Conservation (phyloP, 768 basidiomycete genomes). For the Mycena amicta region DNA sequence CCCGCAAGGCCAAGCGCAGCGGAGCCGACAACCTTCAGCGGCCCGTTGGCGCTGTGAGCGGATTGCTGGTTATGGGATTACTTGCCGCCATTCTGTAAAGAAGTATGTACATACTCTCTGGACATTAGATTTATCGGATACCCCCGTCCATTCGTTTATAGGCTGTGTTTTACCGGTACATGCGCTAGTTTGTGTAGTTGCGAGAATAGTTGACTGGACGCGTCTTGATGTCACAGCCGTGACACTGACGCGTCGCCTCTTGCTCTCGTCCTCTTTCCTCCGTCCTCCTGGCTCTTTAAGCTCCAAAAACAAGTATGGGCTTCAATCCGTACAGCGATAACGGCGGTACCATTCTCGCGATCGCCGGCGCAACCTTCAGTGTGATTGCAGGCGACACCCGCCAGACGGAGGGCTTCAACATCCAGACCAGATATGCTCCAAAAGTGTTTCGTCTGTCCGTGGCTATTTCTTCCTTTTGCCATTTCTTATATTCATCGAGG, state of each 20-base stretch:
- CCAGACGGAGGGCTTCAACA: slow-evolving; percentile 95
- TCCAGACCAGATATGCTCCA: slow-evolving; percentile 96
- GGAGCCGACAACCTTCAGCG: slow-evolving; percentile 12
- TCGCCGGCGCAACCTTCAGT: slow-evolving; percentile 90
- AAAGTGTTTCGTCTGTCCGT: slow-evolving; percentile 93
- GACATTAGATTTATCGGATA: slow-evolving; percentile 1
- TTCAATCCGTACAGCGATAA: slow-evolving; percentile 94
- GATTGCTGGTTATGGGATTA: slow-evolving; percentile 12
- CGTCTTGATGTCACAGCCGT: no score
- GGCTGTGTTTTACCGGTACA: neutral
- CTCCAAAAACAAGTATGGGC: slow-evolving; percentile 57
- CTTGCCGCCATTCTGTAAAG: slow-evolving; percentile 15
- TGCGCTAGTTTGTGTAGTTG: neutral
- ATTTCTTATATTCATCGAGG: slow-evolving; percentile 41
- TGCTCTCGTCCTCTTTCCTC: neutral
- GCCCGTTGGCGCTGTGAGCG: slow-evolving; percentile 11
- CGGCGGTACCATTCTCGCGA: slow-evolving; percentile 94
- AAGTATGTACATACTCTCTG: neutral
- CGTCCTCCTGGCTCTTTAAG: no score
- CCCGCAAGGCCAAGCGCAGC: slow-evolving; percentile 16
- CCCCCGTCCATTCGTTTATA: neutral
- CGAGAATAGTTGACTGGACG: no score
- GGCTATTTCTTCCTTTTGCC: slow-evolving; percentile 1
- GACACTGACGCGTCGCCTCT: neutral
- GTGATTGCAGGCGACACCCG: slow-evolving; percentile 97